These are phyloP conservation scores for Coelastrella sp. DNA, from an alignment of 139 green algal species.

Conservation along the genomic window DNA sequence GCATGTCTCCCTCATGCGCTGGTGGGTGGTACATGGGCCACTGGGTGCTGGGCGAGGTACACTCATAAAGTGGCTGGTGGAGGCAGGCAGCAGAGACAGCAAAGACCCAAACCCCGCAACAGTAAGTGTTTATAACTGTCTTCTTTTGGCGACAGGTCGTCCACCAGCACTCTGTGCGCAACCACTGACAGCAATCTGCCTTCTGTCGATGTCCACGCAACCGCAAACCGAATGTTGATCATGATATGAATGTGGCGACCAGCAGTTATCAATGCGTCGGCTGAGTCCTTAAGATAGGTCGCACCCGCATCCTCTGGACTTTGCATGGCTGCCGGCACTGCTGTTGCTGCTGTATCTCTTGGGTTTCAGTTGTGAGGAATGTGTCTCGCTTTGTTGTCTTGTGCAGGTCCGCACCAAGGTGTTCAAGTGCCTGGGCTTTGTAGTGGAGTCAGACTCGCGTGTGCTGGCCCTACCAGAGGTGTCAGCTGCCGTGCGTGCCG, in stretches of 20 bases:
- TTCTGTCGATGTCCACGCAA: background rate
- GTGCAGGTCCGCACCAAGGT: conserved; percentile 67
- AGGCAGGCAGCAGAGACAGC: conserved; percentile 47
- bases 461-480: conserved; percentile 73
- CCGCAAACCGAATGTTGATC: too few relatives aligned
- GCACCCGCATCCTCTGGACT: too few relatives aligned
- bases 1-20: conserved; percentile 10
- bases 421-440: conserved; percentile 76
- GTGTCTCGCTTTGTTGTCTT: background rate
- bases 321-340: too few relatives aligned
- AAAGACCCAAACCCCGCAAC: conserved; percentile 50
- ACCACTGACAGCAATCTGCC: background rate
- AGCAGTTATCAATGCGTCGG: too few relatives aligned
- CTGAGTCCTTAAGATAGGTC: too few relatives aligned
- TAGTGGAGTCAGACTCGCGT: conserved; percentile 73
- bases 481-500: conserved; percentile 54
- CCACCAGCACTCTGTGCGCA: too few relatives aligned
- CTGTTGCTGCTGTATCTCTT: background rate
- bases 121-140: background rate
- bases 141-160: background rate
- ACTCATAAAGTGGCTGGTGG: conserved; percentile 73
- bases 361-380: background rate
- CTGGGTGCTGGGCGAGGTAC: conserved; percentile 51
- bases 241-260: too few relatives aligned
- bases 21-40: conserved; percentile 47